Evolutionary conservation across 2,329 filamentous ascomycete species (phyloP).

Genomic region (Ceratocystis harringtonii): DNA sequence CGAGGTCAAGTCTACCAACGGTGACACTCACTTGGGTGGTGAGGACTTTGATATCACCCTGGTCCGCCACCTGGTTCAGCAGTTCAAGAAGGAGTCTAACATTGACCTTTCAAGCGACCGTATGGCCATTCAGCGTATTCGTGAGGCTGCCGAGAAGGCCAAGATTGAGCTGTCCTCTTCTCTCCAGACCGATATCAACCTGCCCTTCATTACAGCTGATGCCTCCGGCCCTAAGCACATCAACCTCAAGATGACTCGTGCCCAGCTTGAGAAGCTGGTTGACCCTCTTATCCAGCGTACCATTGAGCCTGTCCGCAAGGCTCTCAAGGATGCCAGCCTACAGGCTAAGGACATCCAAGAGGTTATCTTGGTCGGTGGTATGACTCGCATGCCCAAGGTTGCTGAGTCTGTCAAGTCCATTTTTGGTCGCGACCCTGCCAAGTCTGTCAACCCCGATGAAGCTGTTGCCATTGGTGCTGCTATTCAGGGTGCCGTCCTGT

Average conservation of each 20-base stretch:
- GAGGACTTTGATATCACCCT: conserved; percentile 95
- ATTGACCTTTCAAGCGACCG: conserved; percentile 83
- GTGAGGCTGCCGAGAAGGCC: conserved; percentile 96
- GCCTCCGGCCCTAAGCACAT: conserved; percentile 95
- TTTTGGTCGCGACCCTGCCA: conserved; percentile 90
- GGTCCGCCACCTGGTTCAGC: conserved; percentile 80
- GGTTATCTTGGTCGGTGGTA: conserved; percentile 94
- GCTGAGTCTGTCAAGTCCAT: conserved; percentile 89
- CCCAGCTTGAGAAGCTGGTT: conserved; percentile 86
- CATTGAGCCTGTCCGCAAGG: conserved; percentile 87
- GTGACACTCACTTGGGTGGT: conserved; percentile 95
- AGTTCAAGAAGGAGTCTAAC: conserved; percentile 92
- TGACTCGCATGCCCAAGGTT: conserved; percentile 99
- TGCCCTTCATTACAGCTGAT: conserved; percentile 96
- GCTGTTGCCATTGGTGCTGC: conserved; percentile 95
- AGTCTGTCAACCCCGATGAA: conserved; percentile 97
- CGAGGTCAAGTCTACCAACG: conserved; percentile 98
- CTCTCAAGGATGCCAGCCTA: conserved; percentile 86
- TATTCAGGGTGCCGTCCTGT: conserved; percentile 90
- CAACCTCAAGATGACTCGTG: conserved; percentile 81
- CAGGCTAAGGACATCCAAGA: conserved; percentile 91
- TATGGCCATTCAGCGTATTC: conserved; percentile 98
- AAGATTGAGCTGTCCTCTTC: conserved; percentile 98
- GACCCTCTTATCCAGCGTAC: conserved; percentile 77
- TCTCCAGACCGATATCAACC: conserved; percentile 91